A percentile compares a stretch with the other conserved stretches of the same genome.
phyloP scores from a whole-genome alignment of 495 filamentous ascomycete species.

The Aspergillus funiculosus region DNA sequence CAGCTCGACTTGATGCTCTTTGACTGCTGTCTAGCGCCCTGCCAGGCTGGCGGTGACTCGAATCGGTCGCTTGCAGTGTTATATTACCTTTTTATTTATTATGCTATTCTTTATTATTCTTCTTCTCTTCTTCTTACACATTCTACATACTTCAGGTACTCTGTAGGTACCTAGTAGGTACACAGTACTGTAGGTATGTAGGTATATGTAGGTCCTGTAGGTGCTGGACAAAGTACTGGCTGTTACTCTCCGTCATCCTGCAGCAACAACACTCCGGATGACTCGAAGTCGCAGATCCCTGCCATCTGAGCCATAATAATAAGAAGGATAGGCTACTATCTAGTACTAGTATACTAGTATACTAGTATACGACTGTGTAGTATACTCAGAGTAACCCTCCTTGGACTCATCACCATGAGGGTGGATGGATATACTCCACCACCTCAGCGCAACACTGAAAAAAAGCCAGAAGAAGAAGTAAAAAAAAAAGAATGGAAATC shows the following conservation, averaged over 20 bases:
- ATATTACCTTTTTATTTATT: background rate
- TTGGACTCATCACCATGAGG: too few species aligned
- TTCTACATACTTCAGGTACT: too few species aligned
- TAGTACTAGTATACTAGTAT: too few species aligned
- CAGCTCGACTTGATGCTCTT: too few species aligned
- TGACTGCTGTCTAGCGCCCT: background rate
- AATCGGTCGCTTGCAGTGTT: constrained; percentile 20
- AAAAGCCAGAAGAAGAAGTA: background rate
- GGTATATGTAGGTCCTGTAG: too few species aligned
- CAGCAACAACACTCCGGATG: constrained; percentile 2
- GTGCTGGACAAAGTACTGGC: background rate
- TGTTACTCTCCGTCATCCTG: constrained; percentile 2
- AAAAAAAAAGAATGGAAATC: background rate
- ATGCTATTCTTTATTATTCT: background rate
- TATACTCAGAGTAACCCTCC: too few species aligned
- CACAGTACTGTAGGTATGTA: too few species aligned
- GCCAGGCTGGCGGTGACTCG: constrained; percentile 23
- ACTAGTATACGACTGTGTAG: too few species aligned
- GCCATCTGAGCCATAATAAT: background rate
- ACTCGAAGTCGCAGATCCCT: constrained; percentile 2
- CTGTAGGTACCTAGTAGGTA: too few species aligned
- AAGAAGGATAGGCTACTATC: background rate
- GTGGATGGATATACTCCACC: too few species aligned
- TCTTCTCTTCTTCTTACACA: background rate
- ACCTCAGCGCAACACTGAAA: too few species aligned